Conservation (phyloP, 202 grass and related monocot species). For the Saccharum hybrid region DNA sequence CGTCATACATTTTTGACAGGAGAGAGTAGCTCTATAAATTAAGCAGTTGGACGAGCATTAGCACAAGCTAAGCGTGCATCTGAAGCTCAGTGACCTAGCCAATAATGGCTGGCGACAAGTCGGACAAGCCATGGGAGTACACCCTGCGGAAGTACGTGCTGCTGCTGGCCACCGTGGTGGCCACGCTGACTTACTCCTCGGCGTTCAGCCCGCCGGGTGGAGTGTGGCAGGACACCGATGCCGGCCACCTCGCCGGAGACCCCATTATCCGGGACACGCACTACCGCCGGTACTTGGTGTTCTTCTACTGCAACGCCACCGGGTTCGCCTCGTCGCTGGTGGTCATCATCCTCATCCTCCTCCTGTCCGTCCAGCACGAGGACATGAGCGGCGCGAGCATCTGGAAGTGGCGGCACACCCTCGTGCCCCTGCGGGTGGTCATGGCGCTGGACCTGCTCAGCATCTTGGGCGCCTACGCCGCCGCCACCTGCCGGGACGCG, state of each 20-base stretch:
- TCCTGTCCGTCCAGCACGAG: not conserved
- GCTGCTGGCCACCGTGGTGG: not conserved
- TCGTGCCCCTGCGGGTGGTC: not conserved
- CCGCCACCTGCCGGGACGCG: not conserved
- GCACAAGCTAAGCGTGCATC: not conserved
- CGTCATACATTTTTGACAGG: no score
- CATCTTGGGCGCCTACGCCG: not conserved
- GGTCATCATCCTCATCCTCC: not conserved
- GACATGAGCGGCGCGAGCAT: not conserved
- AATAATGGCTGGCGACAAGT: not conserved
- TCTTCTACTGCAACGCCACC: not conserved
- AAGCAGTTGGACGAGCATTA: not conserved
- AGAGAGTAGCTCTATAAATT: not conserved
- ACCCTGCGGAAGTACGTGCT: not conserved
- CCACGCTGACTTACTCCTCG: not conserved
- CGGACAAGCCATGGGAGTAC: conserved; percentile 4
- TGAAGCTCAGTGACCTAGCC: not conserved
- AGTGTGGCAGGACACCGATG: not conserved
- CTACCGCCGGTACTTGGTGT: not conserved
- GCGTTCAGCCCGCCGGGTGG: not conserved
- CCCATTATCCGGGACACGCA: not conserved
- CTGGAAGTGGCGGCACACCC: not conserved
- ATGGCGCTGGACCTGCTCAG: not conserved
- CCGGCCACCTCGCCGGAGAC: not conserved
- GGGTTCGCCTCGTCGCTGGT: not conserved